A percentile compares a stretch with the other conserved stretches of the same genome.
Evolutionary conservation across 495 filamentous ascomycete species (phyloP).

Genomic region (Cercophora samala): DNA sequence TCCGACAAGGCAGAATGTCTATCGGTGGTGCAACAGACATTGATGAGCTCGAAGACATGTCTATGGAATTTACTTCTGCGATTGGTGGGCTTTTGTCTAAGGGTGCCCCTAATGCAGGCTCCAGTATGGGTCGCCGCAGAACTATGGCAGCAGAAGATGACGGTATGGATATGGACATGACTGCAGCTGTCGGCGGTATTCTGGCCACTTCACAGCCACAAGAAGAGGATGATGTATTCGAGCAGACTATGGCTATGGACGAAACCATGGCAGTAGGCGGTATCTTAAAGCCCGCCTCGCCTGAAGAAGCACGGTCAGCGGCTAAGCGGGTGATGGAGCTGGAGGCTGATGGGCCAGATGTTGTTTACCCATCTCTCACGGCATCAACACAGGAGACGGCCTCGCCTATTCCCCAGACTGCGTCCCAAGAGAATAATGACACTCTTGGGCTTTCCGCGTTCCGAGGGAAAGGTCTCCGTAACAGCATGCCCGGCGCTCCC

Average conservation of each 20-base stretch:
- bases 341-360: slow-evolving; percentile 52
- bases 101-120: slow-evolving; percentile 30
- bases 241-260: slow-evolving; percentile 44
- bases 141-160: slow-evolving; percentile 32
- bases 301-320: slow-evolving; percentile 42
- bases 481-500: slow-evolving; percentile 42
- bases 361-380: slow-evolving; percentile 45
- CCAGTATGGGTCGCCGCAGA: slow-evolving; percentile 27
- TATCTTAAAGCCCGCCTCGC: slow-evolving; percentile 44
- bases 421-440: slow-evolving; percentile 51
- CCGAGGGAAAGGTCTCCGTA: slow-evolving; percentile 52
- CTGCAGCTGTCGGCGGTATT: slow-evolving; percentile 56
- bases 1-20: slow-evolving; percentile 33
- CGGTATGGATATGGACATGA: slow-evolving; percentile 56
- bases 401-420: slow-evolving; percentile 24
- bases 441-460: slow-evolving; percentile 58
- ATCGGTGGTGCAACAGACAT: slow-evolving; percentile 30
- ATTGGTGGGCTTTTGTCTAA: slow-evolving; percentile 60
- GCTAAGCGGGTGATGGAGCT: slow-evolving; percentile 59
- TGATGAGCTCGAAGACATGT: slow-evolving; percentile 62
- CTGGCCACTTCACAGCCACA: slow-evolving; percentile 39
- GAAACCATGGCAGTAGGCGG: slow-evolving; percentile 55
- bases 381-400: slow-evolving; percentile 39
- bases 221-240: slow-evolving; percentile 18
- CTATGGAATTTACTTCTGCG: slow-evolving; percentile 77